Evolutionary conservation across 768 basidiomycete genomes (phyloP), one percentile per base, ranked within the genome.

Genomic region (Tubosaeta sp.): DNA sequence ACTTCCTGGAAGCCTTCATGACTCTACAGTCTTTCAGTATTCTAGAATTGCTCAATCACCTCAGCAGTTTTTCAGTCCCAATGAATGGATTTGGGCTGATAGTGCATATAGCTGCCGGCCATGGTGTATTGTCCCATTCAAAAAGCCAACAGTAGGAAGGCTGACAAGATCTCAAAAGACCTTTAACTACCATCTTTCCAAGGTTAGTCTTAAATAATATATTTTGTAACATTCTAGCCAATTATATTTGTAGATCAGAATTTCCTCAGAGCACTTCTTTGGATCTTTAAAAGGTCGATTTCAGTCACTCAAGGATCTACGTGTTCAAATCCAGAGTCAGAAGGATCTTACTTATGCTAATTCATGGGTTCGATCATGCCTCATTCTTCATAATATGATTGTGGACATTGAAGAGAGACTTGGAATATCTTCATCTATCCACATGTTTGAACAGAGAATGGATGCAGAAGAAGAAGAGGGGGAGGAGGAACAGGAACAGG

Each of bases 71-170:
- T n/a, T 63, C 26, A 17, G 17, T 0, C 16, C 16, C 14, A 22
- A 43, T 33, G 58, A 62, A 31, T 64, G 58, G 52, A 14, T 59
- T 19, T 64, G 60, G 63, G 55, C 53, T 19, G 58, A 65, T 31
- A 46, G 38, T 35, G 61, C 59, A 32, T 59, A 63, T 50, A 12
- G 6, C 2, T 53, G 34, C 8, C 43, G 54, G 8, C 26, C 54
- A 33, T 68, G 63, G 67, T 68, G 57, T 54, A 10, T 69, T 1
- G 44, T 60, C 6, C 64, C 67, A 11, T 69, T 64, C 48, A 68
- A 64, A n/a, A 47, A 44, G 49, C 59, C 63, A 32, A 33, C 41
- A 11, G 39, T 29, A 3, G 58, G 55, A 7, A 39, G 39, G 9
- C 43, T 69, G n/a, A 52, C 53, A 13, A 25, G 17, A 3, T 42